These are phyloP conservation scores for Tulasnella sp. DNA, from an alignment of 768 basidiomycete genomes.

Conservation along the genomic window DNA sequence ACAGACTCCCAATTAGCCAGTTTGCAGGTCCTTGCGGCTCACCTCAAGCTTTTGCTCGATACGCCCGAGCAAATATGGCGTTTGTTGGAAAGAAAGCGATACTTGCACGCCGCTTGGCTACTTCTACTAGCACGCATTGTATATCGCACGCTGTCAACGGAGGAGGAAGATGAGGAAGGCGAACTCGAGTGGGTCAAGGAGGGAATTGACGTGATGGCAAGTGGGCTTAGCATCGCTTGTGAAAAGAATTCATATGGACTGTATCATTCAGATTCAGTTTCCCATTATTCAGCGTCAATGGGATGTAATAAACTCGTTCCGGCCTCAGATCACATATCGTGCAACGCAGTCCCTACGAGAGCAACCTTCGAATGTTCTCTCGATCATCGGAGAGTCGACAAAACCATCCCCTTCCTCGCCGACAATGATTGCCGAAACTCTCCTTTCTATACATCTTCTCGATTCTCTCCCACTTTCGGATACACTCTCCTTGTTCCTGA, in stretches of 20 bases:
- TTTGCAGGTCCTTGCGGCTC: conserved; percentile 67
- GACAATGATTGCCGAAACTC: conserved; percentile 34
- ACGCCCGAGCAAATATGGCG: conserved; percentile 88
- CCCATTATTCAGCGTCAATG: conserved; percentile 86
- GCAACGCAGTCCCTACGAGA: conserved; percentile 74
- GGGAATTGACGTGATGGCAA: conserved; percentile 48
- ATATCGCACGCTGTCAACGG: conserved; percentile 53
- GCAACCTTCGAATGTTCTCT: no score
- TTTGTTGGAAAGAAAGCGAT: conserved; percentile 64
- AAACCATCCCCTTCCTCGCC: conserved; percentile 28
- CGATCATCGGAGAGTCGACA: no score
- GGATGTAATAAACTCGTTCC: conserved; percentile 79
- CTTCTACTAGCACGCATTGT: conserved; percentile 79
- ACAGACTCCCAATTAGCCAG: conserved; percentile 54
- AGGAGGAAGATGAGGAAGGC: conserved; percentile 45
- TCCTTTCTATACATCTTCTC: conserved; percentile 76
- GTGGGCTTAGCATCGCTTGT: conserved; percentile 26
- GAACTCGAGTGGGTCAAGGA: conserved; percentile 39
- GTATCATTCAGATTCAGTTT: conserved; percentile 54
- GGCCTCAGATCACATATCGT: conserved; percentile 75
- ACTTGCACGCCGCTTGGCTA: conserved; percentile 74
- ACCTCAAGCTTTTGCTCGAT: conserved; percentile 83
- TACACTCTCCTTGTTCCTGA: conserved; percentile 53
- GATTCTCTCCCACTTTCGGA: conserved; percentile 72
- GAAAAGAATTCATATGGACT: background rate